Base-by-base conservation (phyloP, 148 eudicot genomes). In the Bassia scoparia region DNA sequence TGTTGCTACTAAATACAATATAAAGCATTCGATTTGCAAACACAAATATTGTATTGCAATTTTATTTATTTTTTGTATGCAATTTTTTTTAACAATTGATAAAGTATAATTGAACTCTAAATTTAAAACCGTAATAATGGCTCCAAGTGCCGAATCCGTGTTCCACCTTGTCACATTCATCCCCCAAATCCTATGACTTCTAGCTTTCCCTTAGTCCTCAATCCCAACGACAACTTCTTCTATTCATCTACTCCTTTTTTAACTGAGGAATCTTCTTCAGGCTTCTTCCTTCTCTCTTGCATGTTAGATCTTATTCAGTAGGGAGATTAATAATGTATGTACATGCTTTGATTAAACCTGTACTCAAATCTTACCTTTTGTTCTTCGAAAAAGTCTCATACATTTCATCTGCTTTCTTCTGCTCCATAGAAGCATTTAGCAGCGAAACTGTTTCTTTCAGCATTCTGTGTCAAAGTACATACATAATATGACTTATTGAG, bases 261-360 rank as follows among this genome's bases (percentile, higher is more conserved):
- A 95, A 68, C 78, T 74, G 80, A 64, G 87, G 81, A 77, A 92
- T 78, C 80, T 88, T 87, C 34, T 88, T 88, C 67, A 87, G 52
- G 8, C 89, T 89, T 49, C 84, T 92, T 72, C 90, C 90, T n/a
- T 71, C 81, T 95, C 96, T 68, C 89, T 89, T 95, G 89, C 63
- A 81, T 56, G 82, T 77, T 44, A 77, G 56, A 37, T 43, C 20
- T 68, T 8, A 78, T 50, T 77, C 21, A 6, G 24, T n/a, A 24
- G 27, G 54, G 68, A 56, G 43, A 43, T 31, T 43, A 24, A 54
- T 14, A 43, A 9, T 44, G 14, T 24, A 23, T 41, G 18, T 61
- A 41, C 31, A 76, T 29, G 55, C 52, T n/a, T 16, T 8, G 8
- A 37, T 37, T 3, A 37, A 3, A 7, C 41, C 7, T 54, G 44